A percentile compares a stretch with the other conserved stretches of the same genome.
Conservation (phyloP, 352 stramenopile species). For the Albugo laibachii region DNA sequence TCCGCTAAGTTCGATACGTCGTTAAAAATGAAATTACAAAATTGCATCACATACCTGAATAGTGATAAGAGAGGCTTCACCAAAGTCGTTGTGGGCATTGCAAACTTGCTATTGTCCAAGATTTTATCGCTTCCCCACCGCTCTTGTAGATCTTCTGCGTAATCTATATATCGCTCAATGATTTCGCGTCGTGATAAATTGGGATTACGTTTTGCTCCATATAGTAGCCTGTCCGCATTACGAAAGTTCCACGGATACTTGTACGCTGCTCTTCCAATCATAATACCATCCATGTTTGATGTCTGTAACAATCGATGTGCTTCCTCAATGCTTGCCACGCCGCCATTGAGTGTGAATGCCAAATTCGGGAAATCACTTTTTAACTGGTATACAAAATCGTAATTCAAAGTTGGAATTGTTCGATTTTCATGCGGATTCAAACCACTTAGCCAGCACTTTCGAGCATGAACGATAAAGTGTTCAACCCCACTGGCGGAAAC, state of each 20-base stretch:
- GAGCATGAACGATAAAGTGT: conserved; percentile 96
- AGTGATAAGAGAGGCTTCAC: conserved; percentile 60
- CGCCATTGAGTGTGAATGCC: conserved; percentile 95
- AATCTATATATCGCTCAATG: conserved; percentile 70
- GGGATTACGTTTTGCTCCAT: conserved; percentile 38
- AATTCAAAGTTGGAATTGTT: conserved; percentile 92
- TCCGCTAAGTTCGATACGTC: conserved; percentile 14
- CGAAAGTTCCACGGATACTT: conserved; percentile 78
- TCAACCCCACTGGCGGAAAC: conserved; percentile 79
- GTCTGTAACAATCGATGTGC: conserved; percentile 74
- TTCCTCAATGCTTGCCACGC: conserved; percentile 84
- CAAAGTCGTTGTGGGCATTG: conserved; percentile 57
- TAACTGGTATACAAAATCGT: conserved; percentile 87
- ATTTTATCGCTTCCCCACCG: conserved; percentile 39
- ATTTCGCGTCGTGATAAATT: conserved; percentile 76
- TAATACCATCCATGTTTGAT: conserved; percentile 65
- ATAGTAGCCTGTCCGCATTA: conserved; percentile 70
- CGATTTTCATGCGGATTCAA: conserved; percentile 94
- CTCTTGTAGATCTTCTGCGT: conserved; percentile 52
- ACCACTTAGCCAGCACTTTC: conserved; percentile 94
- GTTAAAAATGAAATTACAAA: background rate
- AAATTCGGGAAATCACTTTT: conserved; percentile 93
- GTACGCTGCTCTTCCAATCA: conserved; percentile 82
- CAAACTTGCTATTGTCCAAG: conserved; percentile 25
- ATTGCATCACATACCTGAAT: conserved; percentile 34